Evolutionary conservation across 805 yeast species (phyloP).

Genomic region (Wickerhamiella sergipiensis): DNA sequence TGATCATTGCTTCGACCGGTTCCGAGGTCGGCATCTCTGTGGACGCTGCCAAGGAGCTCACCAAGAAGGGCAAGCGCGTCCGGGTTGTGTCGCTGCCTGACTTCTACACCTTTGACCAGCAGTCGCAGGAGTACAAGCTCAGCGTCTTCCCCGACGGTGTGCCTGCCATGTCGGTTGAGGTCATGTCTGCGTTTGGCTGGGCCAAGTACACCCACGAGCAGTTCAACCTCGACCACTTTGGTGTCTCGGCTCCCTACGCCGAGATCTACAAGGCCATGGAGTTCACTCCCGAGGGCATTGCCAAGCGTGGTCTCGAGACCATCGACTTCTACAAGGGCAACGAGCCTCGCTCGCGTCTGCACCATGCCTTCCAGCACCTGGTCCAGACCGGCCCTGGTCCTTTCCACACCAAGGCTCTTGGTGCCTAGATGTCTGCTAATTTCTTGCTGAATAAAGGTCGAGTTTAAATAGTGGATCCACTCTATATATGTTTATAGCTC

Average conservation of each 20-base stretch:
- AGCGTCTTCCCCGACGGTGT: constrained; percentile 89
- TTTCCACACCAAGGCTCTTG: constrained; percentile 6
- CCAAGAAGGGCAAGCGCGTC: constrained; percentile 52
- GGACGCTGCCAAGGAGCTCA: constrained; percentile 65
- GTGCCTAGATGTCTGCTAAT: neutral
- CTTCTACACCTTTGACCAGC: constrained; percentile 77
- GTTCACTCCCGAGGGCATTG: constrained; percentile 88
- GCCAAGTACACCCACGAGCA: constrained; percentile 89
- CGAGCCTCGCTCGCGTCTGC: constrained; percentile 59
- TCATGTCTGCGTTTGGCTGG: constrained; percentile 86
- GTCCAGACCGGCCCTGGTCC: constrained; percentile 21
- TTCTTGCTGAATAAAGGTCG: neutral
- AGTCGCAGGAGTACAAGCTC: constrained; percentile 64
- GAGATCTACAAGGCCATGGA: constrained; percentile 75
- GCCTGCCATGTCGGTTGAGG: constrained; percentile 90
- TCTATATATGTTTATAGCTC: neutral
- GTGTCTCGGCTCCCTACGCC: constrained; percentile 85
- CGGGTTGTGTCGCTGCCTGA: constrained; percentile 89
- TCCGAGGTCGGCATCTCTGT: constrained; percentile 81
- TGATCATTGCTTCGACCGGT: constrained; percentile 81
- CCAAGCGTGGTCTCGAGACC: constrained; percentile 69
- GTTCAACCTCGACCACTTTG: constrained; percentile 89
- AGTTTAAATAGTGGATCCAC: neutral
- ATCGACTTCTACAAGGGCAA: constrained; percentile 72
- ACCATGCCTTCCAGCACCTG: constrained; percentile 16